A percentile compares a stretch with the other conserved stretches of the same genome.
Evolutionary conservation across 768 basidiomycete genomes (phyloP).

Genomic region (Lentinula edodes): DNA sequence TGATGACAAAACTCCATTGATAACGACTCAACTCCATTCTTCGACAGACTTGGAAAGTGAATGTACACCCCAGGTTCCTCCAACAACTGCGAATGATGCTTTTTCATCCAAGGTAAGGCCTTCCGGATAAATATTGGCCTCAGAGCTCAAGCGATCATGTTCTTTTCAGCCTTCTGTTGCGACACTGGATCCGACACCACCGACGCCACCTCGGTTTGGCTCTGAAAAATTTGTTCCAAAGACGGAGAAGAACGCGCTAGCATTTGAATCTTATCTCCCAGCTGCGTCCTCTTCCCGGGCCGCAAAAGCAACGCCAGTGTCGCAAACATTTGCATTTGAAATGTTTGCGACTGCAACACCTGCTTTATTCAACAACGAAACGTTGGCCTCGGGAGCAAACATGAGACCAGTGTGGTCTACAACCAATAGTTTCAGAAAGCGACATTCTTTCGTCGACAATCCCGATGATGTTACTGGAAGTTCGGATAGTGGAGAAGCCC

Average conservation of each 20-base stretch:
- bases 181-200: neutral
- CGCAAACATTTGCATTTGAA: neutral
- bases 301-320: neutral
- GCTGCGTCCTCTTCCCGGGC: neutral
- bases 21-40: neutral
- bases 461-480: neutral
- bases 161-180: neutral
- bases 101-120: neutral
- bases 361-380: neutral
- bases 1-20: neutral
- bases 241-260: neutral
- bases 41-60: neutral
- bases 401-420: conserved; percentile 4
- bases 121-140: too few species aligned
- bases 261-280: neutral
- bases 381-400: conserved; percentile 1
- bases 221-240: neutral
- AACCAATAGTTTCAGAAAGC: conserved; percentile 3
- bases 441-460: conserved; percentile 1
- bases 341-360: neutral
- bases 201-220: neutral
- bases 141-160: neutral
- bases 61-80: neutral
- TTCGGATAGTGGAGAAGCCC: neutral
- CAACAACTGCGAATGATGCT: neutral